Evolutionary conservation across 768 basidiomycete species (phyloP).

Genomic region (Boletus rex-veris): DNA sequence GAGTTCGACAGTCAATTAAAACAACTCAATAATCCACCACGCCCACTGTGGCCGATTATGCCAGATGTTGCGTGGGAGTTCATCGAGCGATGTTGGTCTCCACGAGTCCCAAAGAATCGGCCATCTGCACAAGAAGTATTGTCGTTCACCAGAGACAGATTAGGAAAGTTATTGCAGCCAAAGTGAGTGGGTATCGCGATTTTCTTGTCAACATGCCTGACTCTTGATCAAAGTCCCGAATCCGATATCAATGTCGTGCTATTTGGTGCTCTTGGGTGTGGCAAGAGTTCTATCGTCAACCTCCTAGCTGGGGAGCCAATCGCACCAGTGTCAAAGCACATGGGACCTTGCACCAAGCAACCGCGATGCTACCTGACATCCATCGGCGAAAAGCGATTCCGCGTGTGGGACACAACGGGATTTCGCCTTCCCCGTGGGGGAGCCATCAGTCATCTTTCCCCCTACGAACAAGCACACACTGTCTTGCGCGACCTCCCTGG

Average conservation of each 20-base stretch:
- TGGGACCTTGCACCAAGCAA: constrained; percentile 30
- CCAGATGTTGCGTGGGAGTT: neutral
- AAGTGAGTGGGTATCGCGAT: neutral
- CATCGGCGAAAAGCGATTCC: constrained; percentile 3
- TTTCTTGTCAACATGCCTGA: neutral
- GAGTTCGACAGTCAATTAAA: neutral
- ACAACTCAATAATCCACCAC: neutral
- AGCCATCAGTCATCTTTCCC: neutral
- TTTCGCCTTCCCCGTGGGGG: constrained; percentile 10
- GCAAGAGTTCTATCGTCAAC: constrained; percentile 22
- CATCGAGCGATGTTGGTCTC: constrained; percentile 7
- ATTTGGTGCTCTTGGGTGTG: constrained; percentile 14
- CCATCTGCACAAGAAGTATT: neutral
- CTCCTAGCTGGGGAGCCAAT: constrained; percentile 11
- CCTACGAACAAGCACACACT: constrained; percentile 19
- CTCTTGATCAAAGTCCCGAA: neutral
- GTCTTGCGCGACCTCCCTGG: constrained; percentile 24
- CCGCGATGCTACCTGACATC: neutral
- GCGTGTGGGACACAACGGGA: constrained; percentile 27
- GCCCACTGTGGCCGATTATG: constrained; percentile 2
- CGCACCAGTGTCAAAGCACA: constrained; percentile 25
- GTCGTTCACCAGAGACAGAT: neutral
- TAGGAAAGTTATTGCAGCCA: neutral
- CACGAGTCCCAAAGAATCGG: neutral
- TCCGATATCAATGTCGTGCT: constrained; percentile 12